These are phyloP conservation scores for Candida xiaguanensis DNA, from an alignment of 805 yeast genomes.

Conservation along the genomic window DNA sequence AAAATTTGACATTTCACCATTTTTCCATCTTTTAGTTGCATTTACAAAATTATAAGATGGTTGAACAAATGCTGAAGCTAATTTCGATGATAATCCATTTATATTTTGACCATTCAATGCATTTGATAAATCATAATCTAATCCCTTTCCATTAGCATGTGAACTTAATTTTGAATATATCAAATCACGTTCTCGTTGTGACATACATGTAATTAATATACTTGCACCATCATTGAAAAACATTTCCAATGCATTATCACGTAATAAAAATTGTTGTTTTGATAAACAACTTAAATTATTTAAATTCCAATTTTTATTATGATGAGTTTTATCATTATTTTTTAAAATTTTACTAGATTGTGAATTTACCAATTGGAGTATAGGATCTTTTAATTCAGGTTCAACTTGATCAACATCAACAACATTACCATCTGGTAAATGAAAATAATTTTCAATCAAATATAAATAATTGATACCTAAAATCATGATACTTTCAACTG, in stretches of 20 bases:
- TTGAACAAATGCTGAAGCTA: constrained; percentile 38
- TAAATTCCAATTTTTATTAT: constrained; percentile 58
- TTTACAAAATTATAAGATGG: constrained; percentile 22
- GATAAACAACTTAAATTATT: constrained; percentile 59
- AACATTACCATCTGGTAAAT: constrained; percentile 47
- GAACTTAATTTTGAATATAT: constrained; percentile 48
- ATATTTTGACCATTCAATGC: constrained; percentile 39
- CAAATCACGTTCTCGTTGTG: constrained; percentile 50
- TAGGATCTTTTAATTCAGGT: constrained; percentile 57
- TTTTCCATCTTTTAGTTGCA: constrained; percentile 69
- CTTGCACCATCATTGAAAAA: constrained; percentile 73
- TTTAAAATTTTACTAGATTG: constrained; percentile 29
- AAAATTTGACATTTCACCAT: constrained; percentile 78
- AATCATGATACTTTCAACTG: constrained; percentile 71
- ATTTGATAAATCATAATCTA: constrained; percentile 53
- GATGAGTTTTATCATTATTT: constrained; percentile 34
- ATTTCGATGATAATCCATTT: constrained; percentile 32
- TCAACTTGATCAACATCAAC: constrained; percentile 69
- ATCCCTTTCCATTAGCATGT: constrained; percentile 45
- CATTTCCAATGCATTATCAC: constrained; percentile 80
- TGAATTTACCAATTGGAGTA: constrained; percentile 59
- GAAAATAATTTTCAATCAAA: constrained; percentile 66
- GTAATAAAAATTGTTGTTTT: constrained; percentile 67
- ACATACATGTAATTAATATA: constrained; percentile 61
- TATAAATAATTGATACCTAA: constrained; percentile 64